phyloP scores from a whole-genome alignment of 23 red algal genomes.

The Rhodosorus marinus region DNA sequence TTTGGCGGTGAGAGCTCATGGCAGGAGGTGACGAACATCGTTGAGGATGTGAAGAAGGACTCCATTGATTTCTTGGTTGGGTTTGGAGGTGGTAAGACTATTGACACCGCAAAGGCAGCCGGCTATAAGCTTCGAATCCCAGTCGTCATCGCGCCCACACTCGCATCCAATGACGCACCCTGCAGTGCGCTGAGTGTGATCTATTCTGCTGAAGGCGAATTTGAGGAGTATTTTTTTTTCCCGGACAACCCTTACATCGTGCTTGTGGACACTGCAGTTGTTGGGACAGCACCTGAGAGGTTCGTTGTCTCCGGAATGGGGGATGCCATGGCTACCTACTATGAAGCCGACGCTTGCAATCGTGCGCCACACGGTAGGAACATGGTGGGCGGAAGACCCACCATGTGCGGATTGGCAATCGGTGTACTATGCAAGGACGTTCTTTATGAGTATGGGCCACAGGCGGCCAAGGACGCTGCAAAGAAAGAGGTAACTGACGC shows the following conservation, averaged over 20 bases:
- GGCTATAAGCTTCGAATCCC: neutral
- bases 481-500: neutral
- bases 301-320: constrained; percentile 10
- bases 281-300: neutral
- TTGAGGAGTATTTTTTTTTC: constrained; percentile 1
- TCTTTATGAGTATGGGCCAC: neutral
- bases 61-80: neutral
- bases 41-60: neutral
- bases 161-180: constrained; percentile 8
- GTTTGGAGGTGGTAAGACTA: constrained; percentile 7
- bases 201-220: constrained; percentile 3
- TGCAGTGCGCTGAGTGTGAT: constrained; percentile 3
- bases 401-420: constrained; percentile 1
- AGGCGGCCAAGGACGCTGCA: neutral
- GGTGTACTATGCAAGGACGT: constrained; percentile 2
- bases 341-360: constrained; percentile 7
- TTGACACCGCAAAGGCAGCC: constrained; percentile 7
- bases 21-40: neutral
- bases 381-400: neutral
- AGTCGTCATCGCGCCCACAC: constrained; percentile 6
- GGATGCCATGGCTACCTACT: constrained; percentile 5
- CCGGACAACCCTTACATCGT: constrained; percentile 2
- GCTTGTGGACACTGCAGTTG: constrained; percentile 1
- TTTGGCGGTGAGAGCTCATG: neutral
- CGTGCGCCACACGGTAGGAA: no score